Evolutionary conservation across 1,139 yeast genomes (phyloP).

Genomic region (Saccharomycopsis hybrid): DNA sequence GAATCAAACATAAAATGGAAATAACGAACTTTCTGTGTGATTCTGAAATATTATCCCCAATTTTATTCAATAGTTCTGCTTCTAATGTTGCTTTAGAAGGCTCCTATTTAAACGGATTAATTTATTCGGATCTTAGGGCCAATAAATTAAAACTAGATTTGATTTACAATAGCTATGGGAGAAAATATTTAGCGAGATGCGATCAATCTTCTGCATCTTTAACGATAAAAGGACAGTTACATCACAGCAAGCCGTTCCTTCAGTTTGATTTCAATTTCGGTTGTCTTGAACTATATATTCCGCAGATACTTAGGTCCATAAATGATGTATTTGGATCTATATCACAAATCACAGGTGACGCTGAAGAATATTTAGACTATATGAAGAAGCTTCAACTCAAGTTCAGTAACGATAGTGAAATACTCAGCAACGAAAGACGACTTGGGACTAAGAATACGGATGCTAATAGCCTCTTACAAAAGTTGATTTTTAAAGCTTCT

Average conservation of each 20-base stretch:
- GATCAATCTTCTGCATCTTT: background rate
- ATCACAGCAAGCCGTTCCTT: background rate
- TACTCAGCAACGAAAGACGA: no score
- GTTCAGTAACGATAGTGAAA: no score
- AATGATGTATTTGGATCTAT: constrained; percentile 23
- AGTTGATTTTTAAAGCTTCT: constrained; percentile 3
- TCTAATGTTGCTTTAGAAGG: background rate
- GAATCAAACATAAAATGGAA: no score
- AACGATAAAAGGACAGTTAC: background rate
- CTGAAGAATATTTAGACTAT: constrained; percentile 20
- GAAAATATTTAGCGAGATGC: constrained; percentile 12
- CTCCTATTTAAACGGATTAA: background rate
- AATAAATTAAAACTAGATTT: constrained; percentile 5
- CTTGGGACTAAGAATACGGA: no score
- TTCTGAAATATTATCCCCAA: constrained; percentile 17
- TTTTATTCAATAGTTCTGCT: constrained; percentile 9
- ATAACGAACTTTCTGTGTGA: no score
- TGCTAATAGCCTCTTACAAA: no score
- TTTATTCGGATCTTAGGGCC: background rate
- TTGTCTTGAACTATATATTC: constrained; percentile 4
- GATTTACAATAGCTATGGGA: constrained; percentile 19
- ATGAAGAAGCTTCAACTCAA: no score
- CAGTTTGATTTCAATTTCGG: constrained; percentile 3
- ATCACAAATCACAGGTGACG: constrained; percentile 24
- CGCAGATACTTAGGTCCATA: constrained; percentile 10